Evolutionary conservation across 495 filamentous ascomycete species (phyloP), one percentile per base, ranked within the genome.

Genomic region (Gamarada debralockiae): DNA sequence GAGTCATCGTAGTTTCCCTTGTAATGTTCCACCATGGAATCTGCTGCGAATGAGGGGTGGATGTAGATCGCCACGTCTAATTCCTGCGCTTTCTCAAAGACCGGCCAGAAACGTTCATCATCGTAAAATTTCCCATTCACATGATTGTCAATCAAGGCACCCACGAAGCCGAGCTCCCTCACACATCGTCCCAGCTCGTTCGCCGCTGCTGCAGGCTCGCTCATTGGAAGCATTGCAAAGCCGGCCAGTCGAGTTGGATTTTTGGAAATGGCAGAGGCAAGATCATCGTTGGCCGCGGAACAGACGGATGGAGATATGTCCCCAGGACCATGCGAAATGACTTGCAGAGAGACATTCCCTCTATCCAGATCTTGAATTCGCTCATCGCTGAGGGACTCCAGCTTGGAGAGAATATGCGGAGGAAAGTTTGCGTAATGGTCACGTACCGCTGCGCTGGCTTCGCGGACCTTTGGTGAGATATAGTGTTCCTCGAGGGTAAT

Each of bases 401-500:
- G 27, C 40, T 48, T 57, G 24, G 18, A 59, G 40, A 60, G 44
- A 1, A 80, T 64, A 49, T 71, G 70, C 23, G 67, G 48, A 18
- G 61, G 38, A 44, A 62, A 55, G 12, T 71, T 62, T 10, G 45
- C 55, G 40, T 60, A 68, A 24, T 39, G 50, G 2, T 43, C 44
- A 27, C 46, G 44, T 23, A 59, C 37, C 43, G 53, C 25, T 20
- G 29, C 3, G 33, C 50, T 42, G 22, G 39, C 8, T 23, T 45
- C 27, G 9, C 58, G 57, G 24, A 68, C 64, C 8, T 63, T 56
- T 22, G 65, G 63, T 43, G 74, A 73, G 59, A 76, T 63, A 65
- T 74, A 84, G 58, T 82, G 82, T 56, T 85, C 81, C 64, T 85
- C 82, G 44, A 83, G 77, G 10, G 81, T 69, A 51, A 85, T 80